A percentile compares a stretch with the other conserved stretches of the same genome.
Conservation (phyloP, 1,284 basidiomycete genomes). For the Inonotus obliquus region DNA sequence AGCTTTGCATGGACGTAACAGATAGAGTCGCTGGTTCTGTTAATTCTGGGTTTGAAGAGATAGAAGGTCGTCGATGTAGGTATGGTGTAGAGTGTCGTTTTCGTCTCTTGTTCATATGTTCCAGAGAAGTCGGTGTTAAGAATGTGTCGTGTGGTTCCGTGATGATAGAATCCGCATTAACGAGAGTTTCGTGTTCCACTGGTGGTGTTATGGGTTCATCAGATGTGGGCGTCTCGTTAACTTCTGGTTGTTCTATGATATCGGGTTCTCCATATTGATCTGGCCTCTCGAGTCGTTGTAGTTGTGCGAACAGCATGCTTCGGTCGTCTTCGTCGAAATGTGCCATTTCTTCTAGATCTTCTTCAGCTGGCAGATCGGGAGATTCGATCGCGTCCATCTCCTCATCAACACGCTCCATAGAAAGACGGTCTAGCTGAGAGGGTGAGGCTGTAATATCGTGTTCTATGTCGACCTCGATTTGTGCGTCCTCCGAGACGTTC, state of each 20-base stretch:
- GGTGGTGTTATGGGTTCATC: not conserved
- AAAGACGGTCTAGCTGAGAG: not conserved
- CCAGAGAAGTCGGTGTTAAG: not conserved
- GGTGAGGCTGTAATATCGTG: not conserved
- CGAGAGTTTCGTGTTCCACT: not conserved
- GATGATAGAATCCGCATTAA: not conserved
- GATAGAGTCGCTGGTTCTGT: not conserved
- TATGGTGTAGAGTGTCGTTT: not conserved
- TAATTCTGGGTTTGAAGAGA: not conserved
- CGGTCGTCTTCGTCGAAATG: not conserved
- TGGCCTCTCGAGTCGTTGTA: not conserved
- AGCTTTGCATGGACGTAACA: conserved; percentile 1
- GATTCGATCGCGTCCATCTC: not conserved
- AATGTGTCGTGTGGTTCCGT: not conserved
- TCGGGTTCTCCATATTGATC: not conserved
- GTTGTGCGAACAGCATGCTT: not conserved
- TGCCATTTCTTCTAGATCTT: not conserved
- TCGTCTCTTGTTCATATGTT: not conserved
- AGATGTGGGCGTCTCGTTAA: not conserved
- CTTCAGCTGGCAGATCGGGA: not conserved
- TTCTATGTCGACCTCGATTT: not conserved
- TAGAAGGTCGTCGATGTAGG: not conserved
- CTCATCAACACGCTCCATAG: not conserved
- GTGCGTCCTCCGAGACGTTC: not conserved
- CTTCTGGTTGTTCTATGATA: not conserved